Base-by-base conservation (phyloP, 306 rosid genomes). In the Cicer pinnatifidum region DNA sequence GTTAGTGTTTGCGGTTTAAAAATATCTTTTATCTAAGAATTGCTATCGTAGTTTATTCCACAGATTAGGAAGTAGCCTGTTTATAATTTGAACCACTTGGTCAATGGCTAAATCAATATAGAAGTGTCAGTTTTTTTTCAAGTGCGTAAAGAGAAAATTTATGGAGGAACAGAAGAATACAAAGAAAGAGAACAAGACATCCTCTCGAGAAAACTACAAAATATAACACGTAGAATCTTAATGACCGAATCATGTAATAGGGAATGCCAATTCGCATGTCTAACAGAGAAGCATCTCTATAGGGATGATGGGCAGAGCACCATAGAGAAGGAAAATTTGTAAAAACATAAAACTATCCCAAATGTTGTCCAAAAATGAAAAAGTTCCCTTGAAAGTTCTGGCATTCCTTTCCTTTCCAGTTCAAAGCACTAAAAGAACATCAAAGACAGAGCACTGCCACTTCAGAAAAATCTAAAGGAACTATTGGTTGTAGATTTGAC, bases 1-100 rank as follows among this genome's bases (percentile, higher is more conserved):
- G 98, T 94, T 83, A 78, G 97, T 87, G 63, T 73, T 64, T 56
- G 16, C 6, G 40, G 69, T 52, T 37, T 50, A 66, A 33, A 50
- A 8, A 20, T 75, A 4, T 45, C 28, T 58, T 16, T 43, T 38
- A 38, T 80, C 43, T 39, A 68, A 23, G 74, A 56, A 61, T 51
- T 58, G 38, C 9, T 58, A 62, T 47, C 20, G 75, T 67, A 17
- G 47, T 59, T 72, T 72, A 44, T 71, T 69, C 65, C 39, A 72
- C 59, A n/a, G 17, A 67, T 43, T 47, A 43, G 48, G 15, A 39
- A 9, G 67, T 43, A 44, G 9, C 70, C 20, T 67, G 39, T 51
- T 11, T 70, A 63, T 16, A 33, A 60, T 56, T 57, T 69, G 59
- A 70, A 45, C 45, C 46, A 13, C 69, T 63, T 43, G 60, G 50